Base-by-base conservation (phyloP, 192 early-diverging fungal genomes). In the Gryganskiella cystojenkinii region DNA sequence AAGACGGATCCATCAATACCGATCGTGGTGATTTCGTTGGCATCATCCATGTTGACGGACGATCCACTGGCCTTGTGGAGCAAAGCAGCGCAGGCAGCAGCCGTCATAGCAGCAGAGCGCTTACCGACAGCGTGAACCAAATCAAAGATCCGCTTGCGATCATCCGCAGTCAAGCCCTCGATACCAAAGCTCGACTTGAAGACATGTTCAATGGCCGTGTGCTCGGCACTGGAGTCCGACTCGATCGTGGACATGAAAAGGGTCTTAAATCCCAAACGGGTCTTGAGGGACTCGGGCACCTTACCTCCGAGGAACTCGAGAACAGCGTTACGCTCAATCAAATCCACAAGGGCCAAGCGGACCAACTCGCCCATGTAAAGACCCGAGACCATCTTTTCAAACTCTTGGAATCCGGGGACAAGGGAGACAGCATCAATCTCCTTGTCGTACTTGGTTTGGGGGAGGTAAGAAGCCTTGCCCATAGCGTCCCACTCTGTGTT, bases 301-400 rank as follows among this genome's bases (percentile, higher is more conserved):
- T 76, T 68, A 86, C 40, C 84, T 71, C 54, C 81, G 67, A 97
- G 95, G 35, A 95, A 81, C 47, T 90, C 86, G 51, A 91, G 90
- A 25, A 99, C 81, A 31, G 93, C 80, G 35, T 92, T 88, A 61
- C 89, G 88, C 63, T 93, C 84, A 54, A 95, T 89, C 64, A 97
- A 85, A 82, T 98, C 95, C 47, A 95, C 79, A 28, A 93, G 64
- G 31, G 91, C 85, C 73, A 92, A 84, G 30, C 97, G 91, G 10
- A 89, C 89, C 35, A 99, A 79, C 81, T 99, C 98, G 63, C 96
- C 96, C 67, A 99, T 80, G 69, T 97, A 99, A 75, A 93, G 87
- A 70, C 96, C 97, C 35, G 95, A 95, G 61, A 98, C 91, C 90
- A 96, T 94, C 86, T 98, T 99, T 83, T 99, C 98, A 83, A 93